Evolutionary conservation across 1,139 yeast genomes (phyloP).

Genomic region (Hansenula lynferdii): DNA sequence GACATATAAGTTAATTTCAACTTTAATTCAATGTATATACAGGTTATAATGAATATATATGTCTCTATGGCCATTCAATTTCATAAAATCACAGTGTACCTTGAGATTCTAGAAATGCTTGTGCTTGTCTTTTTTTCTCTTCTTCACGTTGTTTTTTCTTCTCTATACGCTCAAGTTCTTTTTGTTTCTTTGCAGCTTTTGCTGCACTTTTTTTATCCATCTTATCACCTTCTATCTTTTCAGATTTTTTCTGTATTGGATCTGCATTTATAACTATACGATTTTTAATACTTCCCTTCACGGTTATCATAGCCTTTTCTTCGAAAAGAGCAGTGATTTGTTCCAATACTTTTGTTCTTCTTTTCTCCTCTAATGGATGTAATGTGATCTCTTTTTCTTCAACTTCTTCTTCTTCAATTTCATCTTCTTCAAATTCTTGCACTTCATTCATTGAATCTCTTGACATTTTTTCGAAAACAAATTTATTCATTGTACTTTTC

Average conservation of each 20-base stretch:
- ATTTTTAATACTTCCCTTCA: conserved; percentile 26
- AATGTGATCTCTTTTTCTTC: background rate
- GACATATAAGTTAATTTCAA: background rate
- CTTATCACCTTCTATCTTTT: conserved; percentile 15
- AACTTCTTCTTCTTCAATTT: conserved; percentile 9
- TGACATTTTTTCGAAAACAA: conserved; percentile 10
- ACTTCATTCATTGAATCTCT: background rate
- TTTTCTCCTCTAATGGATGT: conserved; percentile 18
- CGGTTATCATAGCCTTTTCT: conserved; percentile 28
- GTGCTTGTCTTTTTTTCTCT: conserved; percentile 11
- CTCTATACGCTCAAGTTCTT: conserved; percentile 17
- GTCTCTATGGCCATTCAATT: too few relatives aligned
- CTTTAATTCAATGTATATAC: background rate
- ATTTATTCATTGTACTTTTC: conserved; percentile 18
- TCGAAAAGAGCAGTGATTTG: conserved; percentile 28
- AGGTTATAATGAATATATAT: too few relatives aligned
- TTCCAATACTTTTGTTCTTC: conserved; percentile 23
- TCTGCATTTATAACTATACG: conserved; percentile 24
- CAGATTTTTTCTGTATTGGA: conserved; percentile 20
- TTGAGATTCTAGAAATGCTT: conserved; percentile 3
- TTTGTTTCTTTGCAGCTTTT: conserved; percentile 17
- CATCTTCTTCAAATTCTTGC: conserved; percentile 1
- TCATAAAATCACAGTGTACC: too few relatives aligned
- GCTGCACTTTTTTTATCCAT: conserved; percentile 15
- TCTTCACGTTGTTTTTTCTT: too few relatives aligned